A percentile compares a stretch with the other conserved stretches of the same genome.
Evolutionary conservation across 345 rosid species (phyloP).

Genomic region (Euclidium syriacum): DNA sequence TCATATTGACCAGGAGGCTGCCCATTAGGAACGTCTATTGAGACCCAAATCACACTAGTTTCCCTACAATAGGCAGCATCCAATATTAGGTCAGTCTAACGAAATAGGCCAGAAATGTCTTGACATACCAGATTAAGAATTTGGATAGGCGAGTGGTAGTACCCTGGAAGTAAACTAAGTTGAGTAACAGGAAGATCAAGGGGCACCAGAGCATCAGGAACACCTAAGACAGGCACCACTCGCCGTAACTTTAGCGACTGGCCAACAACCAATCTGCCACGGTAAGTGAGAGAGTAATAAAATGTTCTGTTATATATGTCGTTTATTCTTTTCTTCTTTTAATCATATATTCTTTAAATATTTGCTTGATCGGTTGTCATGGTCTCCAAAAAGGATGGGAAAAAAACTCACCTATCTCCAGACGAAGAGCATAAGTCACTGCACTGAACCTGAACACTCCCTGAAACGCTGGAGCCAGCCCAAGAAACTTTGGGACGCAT

Average conservation of each 20-base stretch:
- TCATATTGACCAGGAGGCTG: constrained; percentile 91
- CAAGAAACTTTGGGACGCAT: constrained; percentile 91
- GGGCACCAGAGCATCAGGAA: constrained; percentile 98
- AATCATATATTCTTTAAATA: neutral
- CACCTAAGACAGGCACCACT: constrained; percentile 78
- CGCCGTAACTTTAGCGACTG: constrained; percentile 62
- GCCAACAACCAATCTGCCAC: constrained; percentile 69
- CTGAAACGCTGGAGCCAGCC: constrained; percentile 60
- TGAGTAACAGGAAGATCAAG: constrained; percentile 74
- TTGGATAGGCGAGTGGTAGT: constrained; percentile 10
- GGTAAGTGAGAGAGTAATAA: constrained; percentile 21
- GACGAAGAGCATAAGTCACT: constrained; percentile 69
- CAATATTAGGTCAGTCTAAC: constrained; percentile 1
- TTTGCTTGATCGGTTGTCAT: neutral
- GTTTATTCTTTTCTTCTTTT: no score
- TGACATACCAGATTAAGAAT: neutral
- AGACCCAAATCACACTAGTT: constrained; percentile 82
- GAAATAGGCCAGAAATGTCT: neutral
- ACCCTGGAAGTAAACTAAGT: constrained; percentile 82
- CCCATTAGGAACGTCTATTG: constrained; percentile 78
- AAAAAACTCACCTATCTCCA: constrained; percentile 69
- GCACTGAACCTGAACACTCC: constrained; percentile 85
- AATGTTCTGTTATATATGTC: no score
- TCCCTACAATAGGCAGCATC: constrained; percentile 48
- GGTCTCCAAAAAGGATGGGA: neutral